Percentiles rank a stretch among this genome's conserved stretches.
Evolutionary conservation across 768 basidiomycete species (phyloP).

Genomic region (Auricularia sp.): DNA sequence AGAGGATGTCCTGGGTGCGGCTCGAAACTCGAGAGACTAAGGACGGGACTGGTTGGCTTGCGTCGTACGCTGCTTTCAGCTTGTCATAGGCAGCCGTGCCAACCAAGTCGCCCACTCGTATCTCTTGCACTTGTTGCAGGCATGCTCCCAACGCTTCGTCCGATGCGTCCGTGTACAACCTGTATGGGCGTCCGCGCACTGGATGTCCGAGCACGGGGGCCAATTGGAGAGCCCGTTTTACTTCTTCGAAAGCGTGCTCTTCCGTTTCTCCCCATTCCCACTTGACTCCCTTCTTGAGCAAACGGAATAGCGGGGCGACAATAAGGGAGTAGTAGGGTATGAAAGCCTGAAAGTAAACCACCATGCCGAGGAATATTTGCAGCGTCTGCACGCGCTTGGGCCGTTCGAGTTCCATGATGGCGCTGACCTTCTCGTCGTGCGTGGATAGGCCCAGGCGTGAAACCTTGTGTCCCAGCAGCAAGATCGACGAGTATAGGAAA

Average conservation of each 20-base stretch:
- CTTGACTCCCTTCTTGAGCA: constrained; percentile 19
- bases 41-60: too few species aligned
- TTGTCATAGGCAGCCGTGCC: constrained; percentile 15
- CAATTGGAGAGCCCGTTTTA: constrained; percentile 19
- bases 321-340: constrained; percentile 25
- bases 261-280: constrained; percentile 18
- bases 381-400: constrained; percentile 19
- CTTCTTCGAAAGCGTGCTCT: constrained; percentile 18
- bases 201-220: constrained; percentile 21
- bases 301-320: constrained; percentile 23
- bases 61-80: constrained; percentile 8
- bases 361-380: constrained; percentile 27
- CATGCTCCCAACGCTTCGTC: constrained; percentile 14
- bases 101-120: constrained; percentile 12
- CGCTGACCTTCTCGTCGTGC: constrained; percentile 26
- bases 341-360: constrained; percentile 27
- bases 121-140: constrained; percentile 17
- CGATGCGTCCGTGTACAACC: constrained; percentile 9
- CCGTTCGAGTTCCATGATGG: constrained; percentile 19
- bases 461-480: constrained; percentile 17
- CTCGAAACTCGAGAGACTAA: too few species aligned
- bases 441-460: constrained; percentile 25
- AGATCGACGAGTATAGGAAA: constrained; percentile 20
- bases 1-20: too few species aligned
- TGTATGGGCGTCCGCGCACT: constrained; percentile 12